Evolutionary conservation across 2,329 filamentous ascomycete genomes (phyloP).

Genomic region (Colletotrichum tropicale): DNA sequence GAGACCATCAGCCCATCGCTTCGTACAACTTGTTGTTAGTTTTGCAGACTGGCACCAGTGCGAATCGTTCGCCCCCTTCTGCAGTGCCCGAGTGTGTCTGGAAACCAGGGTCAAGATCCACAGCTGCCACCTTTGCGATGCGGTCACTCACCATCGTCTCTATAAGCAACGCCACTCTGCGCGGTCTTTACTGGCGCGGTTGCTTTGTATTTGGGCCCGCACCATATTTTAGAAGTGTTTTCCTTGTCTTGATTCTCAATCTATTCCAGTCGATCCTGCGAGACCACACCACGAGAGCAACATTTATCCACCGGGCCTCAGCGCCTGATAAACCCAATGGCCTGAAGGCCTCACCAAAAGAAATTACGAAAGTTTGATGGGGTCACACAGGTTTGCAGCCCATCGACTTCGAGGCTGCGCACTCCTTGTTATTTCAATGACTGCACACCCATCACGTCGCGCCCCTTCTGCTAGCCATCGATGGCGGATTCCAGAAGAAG

Average conservation of each 20-base stretch:
- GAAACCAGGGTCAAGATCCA: background rate
- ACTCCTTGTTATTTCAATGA: background rate
- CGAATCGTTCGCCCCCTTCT: background rate
- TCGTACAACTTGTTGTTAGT: background rate
- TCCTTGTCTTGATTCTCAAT: background rate
- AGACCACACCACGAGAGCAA: background rate
- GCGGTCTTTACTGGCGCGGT: background rate
- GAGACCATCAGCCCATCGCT: background rate
- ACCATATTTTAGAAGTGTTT: background rate
- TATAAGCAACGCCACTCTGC: background rate
- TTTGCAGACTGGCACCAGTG: background rate
- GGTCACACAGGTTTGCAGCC: background rate
- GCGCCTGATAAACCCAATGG: background rate
- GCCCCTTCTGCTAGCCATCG: fast-evolving
- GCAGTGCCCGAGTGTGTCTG: background rate
- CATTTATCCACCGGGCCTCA: background rate
- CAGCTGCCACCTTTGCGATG: background rate
- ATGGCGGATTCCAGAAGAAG: background rate
- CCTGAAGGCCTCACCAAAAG: background rate
- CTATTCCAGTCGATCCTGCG: background rate
- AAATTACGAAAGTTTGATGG: background rate
- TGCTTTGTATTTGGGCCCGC: background rate
- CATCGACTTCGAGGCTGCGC: background rate
- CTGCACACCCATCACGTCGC: background rate
- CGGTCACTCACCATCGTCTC: background rate